These are phyloP conservation scores for Lecanosticta acicola DNA, from an alignment of 2,329 filamentous ascomycete species.

Conservation along the genomic window DNA sequence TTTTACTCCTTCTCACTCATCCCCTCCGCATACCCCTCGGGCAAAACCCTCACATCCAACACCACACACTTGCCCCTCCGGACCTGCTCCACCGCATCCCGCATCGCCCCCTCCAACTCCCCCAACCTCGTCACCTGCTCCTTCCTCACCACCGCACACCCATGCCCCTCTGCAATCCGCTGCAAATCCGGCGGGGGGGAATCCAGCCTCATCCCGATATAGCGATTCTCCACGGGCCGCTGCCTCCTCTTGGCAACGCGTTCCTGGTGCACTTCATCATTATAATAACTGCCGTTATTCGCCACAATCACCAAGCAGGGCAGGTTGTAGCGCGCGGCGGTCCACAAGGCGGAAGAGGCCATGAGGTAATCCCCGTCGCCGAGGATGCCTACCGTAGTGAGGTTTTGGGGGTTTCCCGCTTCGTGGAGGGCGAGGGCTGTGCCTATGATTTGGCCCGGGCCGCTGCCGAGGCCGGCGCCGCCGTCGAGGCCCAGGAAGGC, in stretches of 20 bases:
- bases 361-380: slow-evolving; percentile 19
- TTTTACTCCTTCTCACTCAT: slow-evolving; percentile 11
- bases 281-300: slow-evolving; percentile 18
- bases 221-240: slow-evolving; percentile 14
- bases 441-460: slow-evolving; percentile 18
- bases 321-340: slow-evolving; percentile 12
- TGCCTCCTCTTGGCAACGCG: slow-evolving; percentile 14
- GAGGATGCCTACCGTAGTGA: slow-evolving; percentile 10
- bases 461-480: slow-evolving; percentile 15
- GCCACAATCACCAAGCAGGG: slow-evolving; percentile 14
- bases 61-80: slow-evolving; percentile 11
- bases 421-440: slow-evolving; percentile 13
- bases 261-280: slow-evolving; percentile 20
- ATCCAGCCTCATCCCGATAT: slow-evolving; percentile 16
- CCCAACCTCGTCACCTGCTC: slow-evolving; percentile 4
- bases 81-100: slow-evolving; percentile 9
- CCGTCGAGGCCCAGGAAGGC: slow-evolving; percentile 21
- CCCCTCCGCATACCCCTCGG: slow-evolving; percentile 13
- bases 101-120: slow-evolving; percentile 9
- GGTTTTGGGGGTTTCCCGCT: background rate
- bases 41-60: slow-evolving; percentile 14
- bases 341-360: slow-evolving; percentile 18
- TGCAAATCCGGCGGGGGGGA: slow-evolving; percentile 14
- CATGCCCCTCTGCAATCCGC: slow-evolving; percentile 14
- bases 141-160: slow-evolving; percentile 10